Percentiles rank a stretch among this genome's conserved stretches.
Conservation (phyloP, 257 asterid genomes). For the Fraxinus cuspidata region DNA sequence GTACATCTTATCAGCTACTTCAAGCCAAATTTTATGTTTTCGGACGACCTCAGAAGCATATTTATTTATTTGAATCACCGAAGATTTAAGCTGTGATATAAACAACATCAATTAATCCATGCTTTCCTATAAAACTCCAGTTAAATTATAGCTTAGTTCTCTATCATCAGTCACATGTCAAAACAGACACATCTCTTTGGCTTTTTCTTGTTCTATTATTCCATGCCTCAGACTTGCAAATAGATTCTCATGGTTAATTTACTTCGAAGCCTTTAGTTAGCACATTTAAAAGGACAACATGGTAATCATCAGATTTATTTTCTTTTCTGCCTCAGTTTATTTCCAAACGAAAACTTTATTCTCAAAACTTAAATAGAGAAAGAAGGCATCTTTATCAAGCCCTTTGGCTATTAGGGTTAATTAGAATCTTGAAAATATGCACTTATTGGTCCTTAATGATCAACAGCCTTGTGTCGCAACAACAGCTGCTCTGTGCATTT, state of each 20-base stretch:
- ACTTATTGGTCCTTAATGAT: background rate
- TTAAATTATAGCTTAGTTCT: background rate
- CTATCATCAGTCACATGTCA: slow-evolving; percentile 19
- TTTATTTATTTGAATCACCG: background rate
- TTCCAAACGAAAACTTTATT: background rate
- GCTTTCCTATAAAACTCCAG: background rate
- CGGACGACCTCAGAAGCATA: background rate
- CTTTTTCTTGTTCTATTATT: background rate
- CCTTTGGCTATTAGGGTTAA: background rate
- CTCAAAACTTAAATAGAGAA: background rate
- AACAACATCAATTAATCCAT: background rate
- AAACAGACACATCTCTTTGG: background rate
- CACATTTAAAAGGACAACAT: background rate
- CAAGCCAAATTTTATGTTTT: background rate
- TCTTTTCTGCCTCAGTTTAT: background rate
- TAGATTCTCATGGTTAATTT: background rate
- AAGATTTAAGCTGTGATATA: background rate
- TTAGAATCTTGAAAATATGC: background rate
- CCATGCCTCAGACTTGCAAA: background rate
- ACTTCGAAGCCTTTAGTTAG: background rate
- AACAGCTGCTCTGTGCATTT: background rate
- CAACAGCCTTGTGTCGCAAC: background rate
- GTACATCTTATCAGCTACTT: background rate
- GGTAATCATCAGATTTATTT: too few relatives aligned
- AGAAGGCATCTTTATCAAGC: background rate